Conservation (phyloP, 73 alveolate genomes). For the Paraurostyla sp. region DNA sequence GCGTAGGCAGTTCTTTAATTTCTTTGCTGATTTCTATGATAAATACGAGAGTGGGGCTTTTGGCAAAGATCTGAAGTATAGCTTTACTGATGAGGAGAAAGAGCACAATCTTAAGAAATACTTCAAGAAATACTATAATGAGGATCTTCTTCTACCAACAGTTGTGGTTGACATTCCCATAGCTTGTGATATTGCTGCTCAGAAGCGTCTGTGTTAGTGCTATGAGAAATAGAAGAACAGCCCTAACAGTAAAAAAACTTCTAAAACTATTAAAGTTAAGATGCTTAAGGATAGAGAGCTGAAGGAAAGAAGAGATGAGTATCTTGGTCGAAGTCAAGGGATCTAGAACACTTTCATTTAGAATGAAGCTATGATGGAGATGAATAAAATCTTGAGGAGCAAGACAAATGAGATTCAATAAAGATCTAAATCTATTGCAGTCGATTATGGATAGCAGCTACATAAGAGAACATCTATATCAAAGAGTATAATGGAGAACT, state of each 20-base stretch:
- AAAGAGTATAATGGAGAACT: not conserved
- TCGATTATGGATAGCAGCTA: not conserved
- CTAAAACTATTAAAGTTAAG: slow-evolving; percentile 2
- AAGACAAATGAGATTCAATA: not conserved
- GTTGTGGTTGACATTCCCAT: slow-evolving; percentile 10
- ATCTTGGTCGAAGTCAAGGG: slow-evolving; percentile 11
- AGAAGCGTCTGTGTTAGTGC: slow-evolving; percentile 27
- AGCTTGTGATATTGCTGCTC: slow-evolving; percentile 8
- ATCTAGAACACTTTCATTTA: not conserved
- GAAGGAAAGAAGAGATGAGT: not conserved
- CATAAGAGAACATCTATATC: not conserved
- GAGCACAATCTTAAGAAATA: slow-evolving; percentile 35
- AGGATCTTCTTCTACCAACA: slow-evolving; percentile 10
- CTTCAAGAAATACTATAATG: slow-evolving; percentile 21
- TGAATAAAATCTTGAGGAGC: not conserved
- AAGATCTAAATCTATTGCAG: not conserved
- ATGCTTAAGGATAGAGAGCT: not conserved
- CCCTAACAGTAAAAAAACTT: not conserved
- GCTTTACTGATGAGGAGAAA: slow-evolving; percentile 54
- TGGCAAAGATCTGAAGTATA: not conserved
- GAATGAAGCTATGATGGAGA: not conserved
- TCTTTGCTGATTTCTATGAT: slow-evolving; percentile 56
- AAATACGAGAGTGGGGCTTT: slow-evolving; percentile 38
- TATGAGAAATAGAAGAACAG: not conserved
- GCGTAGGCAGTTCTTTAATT: slow-evolving; percentile 45